Percentiles rank a stretch among this genome's conserved stretches.
Evolutionary conservation across 2,329 filamentous ascomycete genomes (phyloP).

Genomic region (Cryphonectria radicalis): DNA sequence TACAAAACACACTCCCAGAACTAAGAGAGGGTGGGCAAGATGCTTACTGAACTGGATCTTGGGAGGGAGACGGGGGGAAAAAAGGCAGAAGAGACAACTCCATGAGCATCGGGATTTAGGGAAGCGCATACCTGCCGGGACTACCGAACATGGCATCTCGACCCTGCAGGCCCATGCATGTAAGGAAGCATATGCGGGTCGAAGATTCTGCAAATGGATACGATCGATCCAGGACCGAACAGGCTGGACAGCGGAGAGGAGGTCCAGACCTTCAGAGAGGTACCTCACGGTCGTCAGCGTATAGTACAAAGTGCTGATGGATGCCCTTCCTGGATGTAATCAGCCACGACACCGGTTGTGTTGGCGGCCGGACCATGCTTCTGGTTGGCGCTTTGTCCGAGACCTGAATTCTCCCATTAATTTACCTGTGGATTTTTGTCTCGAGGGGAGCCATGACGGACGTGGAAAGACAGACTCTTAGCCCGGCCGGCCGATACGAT

Average conservation of each 20-base stretch:
- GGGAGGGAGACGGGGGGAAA: neutral
- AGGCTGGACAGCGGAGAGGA: constrained; percentile 19
- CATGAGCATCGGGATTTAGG: constrained; percentile 8
- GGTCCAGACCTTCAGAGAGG: constrained; percentile 6
- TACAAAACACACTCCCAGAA: neutral
- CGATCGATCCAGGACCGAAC: constrained; percentile 20
- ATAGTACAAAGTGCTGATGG: constrained; percentile 20
- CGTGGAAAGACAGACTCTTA: neutral
- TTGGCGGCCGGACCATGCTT: constrained; percentile 18
- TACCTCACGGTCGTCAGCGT: neutral
- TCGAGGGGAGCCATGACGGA: neutral
- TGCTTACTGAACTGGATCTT: neutral
- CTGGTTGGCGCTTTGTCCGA: constrained; percentile 6
- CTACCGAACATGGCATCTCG: constrained; percentile 14
- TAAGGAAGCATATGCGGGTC: neutral
- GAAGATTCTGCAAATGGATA: constrained; percentile 18
- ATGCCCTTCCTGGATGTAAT: constrained; percentile 9
- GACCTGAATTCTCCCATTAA: neutral
- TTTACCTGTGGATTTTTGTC: neutral
- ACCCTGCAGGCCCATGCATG: constrained; percentile 24
- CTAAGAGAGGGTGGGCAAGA: constrained; percentile 3
- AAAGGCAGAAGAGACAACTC: constrained; percentile 7
- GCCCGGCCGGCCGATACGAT: neutral
- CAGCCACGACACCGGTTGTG: constrained; percentile 3
- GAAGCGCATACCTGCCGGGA: neutral